Conservation (phyloP, 106 monocot genomes). For the Hemerocallis citrina region DNA sequence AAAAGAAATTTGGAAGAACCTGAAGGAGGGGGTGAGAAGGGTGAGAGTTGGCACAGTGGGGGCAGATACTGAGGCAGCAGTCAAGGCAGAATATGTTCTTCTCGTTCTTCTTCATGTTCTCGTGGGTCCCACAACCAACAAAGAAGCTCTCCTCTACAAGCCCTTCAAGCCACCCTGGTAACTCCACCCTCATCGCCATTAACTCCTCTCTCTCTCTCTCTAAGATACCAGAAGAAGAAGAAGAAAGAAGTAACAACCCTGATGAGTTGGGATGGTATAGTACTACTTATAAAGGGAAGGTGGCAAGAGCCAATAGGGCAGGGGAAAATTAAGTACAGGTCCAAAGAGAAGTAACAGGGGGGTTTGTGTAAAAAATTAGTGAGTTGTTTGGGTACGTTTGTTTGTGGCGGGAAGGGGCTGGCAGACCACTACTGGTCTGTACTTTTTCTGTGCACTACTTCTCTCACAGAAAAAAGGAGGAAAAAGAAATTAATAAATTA, state of each 20-base stretch:
- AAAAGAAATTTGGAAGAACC: conserved; percentile 12
- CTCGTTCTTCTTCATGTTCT: conserved; percentile 59
- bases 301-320: too few species aligned
- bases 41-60: conserved; percentile 46
- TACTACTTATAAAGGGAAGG: not conserved
- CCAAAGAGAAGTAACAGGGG: too few species aligned
- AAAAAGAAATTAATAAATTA: too few species aligned
- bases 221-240: not conserved
- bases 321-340: too few species aligned
- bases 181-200: not conserved
- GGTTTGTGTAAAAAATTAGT: too few species aligned
- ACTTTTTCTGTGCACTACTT: too few species aligned
- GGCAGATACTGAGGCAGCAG: conserved; percentile 62
- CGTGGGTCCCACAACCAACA: conserved; percentile 32
- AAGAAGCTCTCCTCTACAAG: conserved; percentile 56
- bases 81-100: conserved; percentile 72
- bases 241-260: conserved; percentile 1
- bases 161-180: conserved; percentile 48
- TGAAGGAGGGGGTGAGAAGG: conserved; percentile 51
- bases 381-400: too few species aligned
- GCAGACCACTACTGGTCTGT: too few species aligned
- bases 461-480: too few species aligned
- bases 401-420: too few species aligned
- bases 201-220: not conserved
- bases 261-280: conserved; percentile 3